These are phyloP conservation scores for Trichoderma afroharzianum DNA, from an alignment of 2,329 filamentous ascomycete genomes.

Conservation along the genomic window DNA sequence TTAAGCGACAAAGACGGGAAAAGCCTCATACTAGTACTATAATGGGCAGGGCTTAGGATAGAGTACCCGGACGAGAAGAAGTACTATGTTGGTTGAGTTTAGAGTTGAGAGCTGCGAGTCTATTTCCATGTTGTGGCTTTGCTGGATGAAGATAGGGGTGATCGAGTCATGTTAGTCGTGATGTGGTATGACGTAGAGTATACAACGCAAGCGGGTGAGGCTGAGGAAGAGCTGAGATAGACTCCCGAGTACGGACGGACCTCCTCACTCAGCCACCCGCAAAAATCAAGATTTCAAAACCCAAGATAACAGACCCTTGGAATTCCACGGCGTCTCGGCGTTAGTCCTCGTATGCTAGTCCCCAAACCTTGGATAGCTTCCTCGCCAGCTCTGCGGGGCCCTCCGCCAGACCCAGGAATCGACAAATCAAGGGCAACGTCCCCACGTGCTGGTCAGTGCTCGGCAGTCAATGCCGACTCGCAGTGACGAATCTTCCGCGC, in stretches of 20 bases:
- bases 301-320: background rate
- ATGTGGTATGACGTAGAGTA: background rate
- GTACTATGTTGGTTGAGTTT: background rate
- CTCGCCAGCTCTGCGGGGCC: background rate
- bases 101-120: background rate
- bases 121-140: background rate
- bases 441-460: conserved; percentile 12
- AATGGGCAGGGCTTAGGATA: background rate
- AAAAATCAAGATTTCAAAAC: background rate
- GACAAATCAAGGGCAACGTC: background rate
- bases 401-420: background rate
- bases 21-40: background rate
- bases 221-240: background rate
- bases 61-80: background rate
- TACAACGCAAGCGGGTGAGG: background rate
- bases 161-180: background rate
- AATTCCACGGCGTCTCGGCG: background rate
- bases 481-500: background rate
- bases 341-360: background rate
- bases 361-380: background rate
- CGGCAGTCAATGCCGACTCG: conserved; percentile 6
- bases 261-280: background rate
- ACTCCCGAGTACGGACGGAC: background rate
- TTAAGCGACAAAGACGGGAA: background rate
- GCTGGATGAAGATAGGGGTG: background rate